phyloP scores from a whole-genome alignment of 73 alveolate genomes.

The Uronychia binucleata region DNA sequence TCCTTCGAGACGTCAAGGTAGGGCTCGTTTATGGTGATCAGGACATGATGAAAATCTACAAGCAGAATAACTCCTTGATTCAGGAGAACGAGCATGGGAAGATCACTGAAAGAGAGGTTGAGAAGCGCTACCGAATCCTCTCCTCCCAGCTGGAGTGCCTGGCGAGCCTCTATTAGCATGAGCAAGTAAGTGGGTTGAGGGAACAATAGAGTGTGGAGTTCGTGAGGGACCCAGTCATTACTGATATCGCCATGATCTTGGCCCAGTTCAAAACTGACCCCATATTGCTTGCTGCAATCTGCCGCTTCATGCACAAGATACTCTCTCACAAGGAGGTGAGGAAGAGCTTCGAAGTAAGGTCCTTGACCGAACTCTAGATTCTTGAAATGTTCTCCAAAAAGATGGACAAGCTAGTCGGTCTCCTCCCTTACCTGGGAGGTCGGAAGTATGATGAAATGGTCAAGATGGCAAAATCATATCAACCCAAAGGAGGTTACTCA shows the following conservation, averaged over 20 bases:
- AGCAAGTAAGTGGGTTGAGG: background rate
- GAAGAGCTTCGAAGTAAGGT: background rate
- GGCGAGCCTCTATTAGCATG: conserved; percentile 28
- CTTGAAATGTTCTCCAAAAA: conserved; percentile 38
- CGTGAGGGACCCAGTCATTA: conserved; percentile 27
- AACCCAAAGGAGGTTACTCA: conserved; percentile 28
- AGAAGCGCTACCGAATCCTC: conserved; percentile 16
- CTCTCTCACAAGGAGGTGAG: conserved; percentile 43
- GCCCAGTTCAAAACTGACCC: conserved; percentile 60
- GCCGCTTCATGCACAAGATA: conserved; percentile 41
- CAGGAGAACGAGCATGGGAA: conserved; percentile 31
- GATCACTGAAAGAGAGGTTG: conserved; percentile 20
- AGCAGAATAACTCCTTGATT: conserved; percentile 39
- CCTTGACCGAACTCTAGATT: background rate
- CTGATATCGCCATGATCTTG: conserved; percentile 23
- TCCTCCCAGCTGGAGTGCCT: conserved; percentile 58
- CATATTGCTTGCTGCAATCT: conserved; percentile 37
- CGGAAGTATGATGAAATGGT: conserved; percentile 53
- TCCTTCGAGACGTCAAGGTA: conserved; percentile 30
- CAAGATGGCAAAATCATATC: conserved; percentile 45
- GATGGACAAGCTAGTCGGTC: conserved; percentile 43
- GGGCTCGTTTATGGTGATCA: background rate
- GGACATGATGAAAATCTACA: conserved; percentile 39
- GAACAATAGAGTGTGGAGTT: conserved; percentile 19
- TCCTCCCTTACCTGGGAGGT: conserved; percentile 58